phyloP scores from a whole-genome alignment of 441 rosid genomes.

The Arabidopsis hybrid region DNA sequence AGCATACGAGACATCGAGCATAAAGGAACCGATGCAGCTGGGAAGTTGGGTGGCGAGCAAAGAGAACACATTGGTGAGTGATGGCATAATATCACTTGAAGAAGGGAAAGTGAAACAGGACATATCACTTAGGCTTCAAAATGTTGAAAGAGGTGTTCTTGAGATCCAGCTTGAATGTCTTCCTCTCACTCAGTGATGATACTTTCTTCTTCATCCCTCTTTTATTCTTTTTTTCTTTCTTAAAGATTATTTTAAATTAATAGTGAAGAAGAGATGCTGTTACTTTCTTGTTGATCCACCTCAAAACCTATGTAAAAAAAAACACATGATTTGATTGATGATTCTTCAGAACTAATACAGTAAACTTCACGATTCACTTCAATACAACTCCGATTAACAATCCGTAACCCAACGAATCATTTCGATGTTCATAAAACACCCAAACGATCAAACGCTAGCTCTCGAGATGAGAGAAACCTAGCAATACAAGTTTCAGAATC shows the following conservation, averaged over 20 bases:
- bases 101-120: conserved; percentile 89
- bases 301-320: conserved; percentile 30
- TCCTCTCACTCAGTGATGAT: conserved; percentile 77
- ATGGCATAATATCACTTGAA: conserved; percentile 67
- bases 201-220: neutral
- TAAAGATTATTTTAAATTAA: neutral
- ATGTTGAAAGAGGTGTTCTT: conserved; percentile 87
- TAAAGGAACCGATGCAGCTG: conserved; percentile 65
- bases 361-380: too few species aligned
- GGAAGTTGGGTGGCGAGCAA: conserved; percentile 83
- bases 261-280: conserved; percentile 33
- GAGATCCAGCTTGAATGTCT: conserved; percentile 93
- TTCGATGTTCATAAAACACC: too few species aligned
- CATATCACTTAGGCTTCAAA: conserved; percentile 77
- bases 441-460: too few species aligned
- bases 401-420: too few species aligned
- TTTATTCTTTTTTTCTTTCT: neutral
- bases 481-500: too few species aligned
- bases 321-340: too few species aligned
- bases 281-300: conserved; percentile 33
- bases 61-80: conserved; percentile 75
- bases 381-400: too few species aligned
- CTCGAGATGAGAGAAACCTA: too few species aligned
- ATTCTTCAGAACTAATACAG: too few species aligned
- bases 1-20: conserved; percentile 71